phyloP scores from a whole-genome alignment of 352 stramenopile genomes.

The Peronospora belbahrii region DNA sequence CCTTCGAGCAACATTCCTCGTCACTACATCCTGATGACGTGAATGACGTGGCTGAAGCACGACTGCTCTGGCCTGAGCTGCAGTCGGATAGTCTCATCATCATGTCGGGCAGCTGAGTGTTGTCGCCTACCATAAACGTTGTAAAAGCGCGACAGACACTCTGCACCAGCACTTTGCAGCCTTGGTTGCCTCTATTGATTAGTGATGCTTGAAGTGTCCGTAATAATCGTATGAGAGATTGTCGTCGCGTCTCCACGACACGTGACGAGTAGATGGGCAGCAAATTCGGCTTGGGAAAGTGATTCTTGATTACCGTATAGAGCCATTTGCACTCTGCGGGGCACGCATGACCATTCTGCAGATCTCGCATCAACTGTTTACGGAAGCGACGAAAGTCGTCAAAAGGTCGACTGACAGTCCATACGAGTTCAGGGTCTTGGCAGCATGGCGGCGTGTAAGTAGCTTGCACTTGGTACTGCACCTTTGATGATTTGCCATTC shows the following conservation, averaged over 20 bases:
- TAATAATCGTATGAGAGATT: constrained; percentile 23
- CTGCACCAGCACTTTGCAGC: constrained; percentile 24
- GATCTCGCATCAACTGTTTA: constrained; percentile 15
- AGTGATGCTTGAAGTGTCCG: constrained; percentile 21
- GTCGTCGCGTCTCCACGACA: constrained; percentile 13
- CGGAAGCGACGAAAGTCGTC: constrained; percentile 43
- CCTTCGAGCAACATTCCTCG: constrained; percentile 10
- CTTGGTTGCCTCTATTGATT: constrained; percentile 29
- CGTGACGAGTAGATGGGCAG: constrained; percentile 15
- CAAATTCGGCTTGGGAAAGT: constrained; percentile 28
- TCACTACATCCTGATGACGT: constrained; percentile 11
- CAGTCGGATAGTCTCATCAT: constrained; percentile 9
- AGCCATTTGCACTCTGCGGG: constrained; percentile 32
- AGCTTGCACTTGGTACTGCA: constrained; percentile 26
- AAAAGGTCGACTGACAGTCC: constrained; percentile 24
- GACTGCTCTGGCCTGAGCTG: constrained; percentile 21
- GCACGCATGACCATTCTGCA: constrained; percentile 22
- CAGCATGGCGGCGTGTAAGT: constrained; percentile 14
- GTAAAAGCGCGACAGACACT: constrained; percentile 22
- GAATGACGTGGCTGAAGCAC: constrained; percentile 13
- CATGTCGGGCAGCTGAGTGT: constrained; percentile 17
- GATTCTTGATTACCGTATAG: constrained; percentile 29
- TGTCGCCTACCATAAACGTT: constrained; percentile 22
- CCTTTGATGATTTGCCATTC: background rate
- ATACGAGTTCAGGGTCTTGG: constrained; percentile 16